These are phyloP conservation scores for Pseudocercospora vitis DNA, from an alignment of 2,329 filamentous ascomycete species.

Conservation along the genomic window DNA sequence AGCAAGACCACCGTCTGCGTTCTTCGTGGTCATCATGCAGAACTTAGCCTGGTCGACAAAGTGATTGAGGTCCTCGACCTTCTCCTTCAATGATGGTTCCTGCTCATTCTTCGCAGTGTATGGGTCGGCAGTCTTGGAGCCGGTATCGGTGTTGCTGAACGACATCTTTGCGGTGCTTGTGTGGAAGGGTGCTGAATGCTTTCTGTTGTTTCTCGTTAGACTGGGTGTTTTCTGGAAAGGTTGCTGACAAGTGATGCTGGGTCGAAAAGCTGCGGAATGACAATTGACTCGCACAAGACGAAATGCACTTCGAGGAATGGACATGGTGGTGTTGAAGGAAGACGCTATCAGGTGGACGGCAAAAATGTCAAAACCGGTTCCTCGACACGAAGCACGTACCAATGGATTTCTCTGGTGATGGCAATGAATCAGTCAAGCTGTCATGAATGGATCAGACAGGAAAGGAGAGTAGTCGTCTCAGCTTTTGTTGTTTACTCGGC, in stretches of 20 bases:
- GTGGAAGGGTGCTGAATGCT: constrained; percentile 1
- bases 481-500: background rate
- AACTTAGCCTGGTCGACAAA: constrained; percentile 77
- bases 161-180: constrained; percentile 37
- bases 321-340: background rate
- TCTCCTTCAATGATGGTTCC: constrained; percentile 69
- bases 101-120: constrained; percentile 77
- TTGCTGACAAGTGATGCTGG: background rate
- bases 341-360: too few relatives aligned
- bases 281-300: background rate
- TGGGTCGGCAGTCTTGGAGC: constrained; percentile 68
- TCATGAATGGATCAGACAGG: constrained; percentile 12
- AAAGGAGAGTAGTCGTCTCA: constrained; percentile 1
- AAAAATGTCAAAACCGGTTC: too few relatives aligned
- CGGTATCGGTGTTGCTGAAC: constrained; percentile 62
- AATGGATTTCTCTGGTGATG: background rate
- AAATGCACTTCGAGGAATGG: background rate
- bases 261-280: background rate
- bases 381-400: background rate
- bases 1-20: constrained; percentile 64
- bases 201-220: constrained; percentile 1
- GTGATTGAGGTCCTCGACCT: constrained; percentile 69
- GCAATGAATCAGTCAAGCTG: constrained; percentile 15
- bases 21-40: constrained; percentile 83
- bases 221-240: background rate